phyloP scores from a whole-genome alignment of 306 rosid genomes.

The Pterocarpus santalinus region DNA sequence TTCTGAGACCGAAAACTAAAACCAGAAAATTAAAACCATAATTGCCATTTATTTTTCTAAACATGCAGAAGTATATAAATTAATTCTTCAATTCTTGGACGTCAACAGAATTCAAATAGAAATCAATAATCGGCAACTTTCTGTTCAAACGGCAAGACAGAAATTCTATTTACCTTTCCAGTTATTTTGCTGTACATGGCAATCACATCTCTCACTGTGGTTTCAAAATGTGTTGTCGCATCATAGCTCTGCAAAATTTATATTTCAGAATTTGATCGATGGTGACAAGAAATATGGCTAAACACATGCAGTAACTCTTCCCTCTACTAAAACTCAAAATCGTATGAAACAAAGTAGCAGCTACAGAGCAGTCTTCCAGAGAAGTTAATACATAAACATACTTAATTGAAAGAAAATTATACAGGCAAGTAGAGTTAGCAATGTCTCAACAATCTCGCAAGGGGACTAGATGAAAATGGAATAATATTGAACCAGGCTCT shows the following conservation, averaged over 20 bases:
- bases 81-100: background rate
- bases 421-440: background rate
- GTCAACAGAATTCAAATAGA: background rate
- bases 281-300: background rate
- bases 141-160: slow-evolving; percentile 16
- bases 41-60: background rate
- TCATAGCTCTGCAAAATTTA: slow-evolving; percentile 63
- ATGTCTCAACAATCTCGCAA: slow-evolving; percentile 2
- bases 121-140: background rate
- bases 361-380: background rate
- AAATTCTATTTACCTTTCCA: slow-evolving; percentile 61
- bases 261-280: slow-evolving; percentile 12
- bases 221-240: slow-evolving; percentile 72
- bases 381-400: background rate
- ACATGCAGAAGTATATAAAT: background rate
- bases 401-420: background rate
- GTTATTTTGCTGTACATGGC: slow-evolving; percentile 63
- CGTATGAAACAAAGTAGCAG: background rate
- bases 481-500: slow-evolving; percentile 27
- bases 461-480: slow-evolving; percentile 22
- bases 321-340: background rate
- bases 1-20: background rate
- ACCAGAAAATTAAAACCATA: background rate
- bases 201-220: slow-evolving; percentile 65
- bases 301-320: background rate